These are phyloP conservation scores for Metschnikowia gruessii DNA, from an alignment of 805 yeast genomes.

Conservation along the genomic window DNA sequence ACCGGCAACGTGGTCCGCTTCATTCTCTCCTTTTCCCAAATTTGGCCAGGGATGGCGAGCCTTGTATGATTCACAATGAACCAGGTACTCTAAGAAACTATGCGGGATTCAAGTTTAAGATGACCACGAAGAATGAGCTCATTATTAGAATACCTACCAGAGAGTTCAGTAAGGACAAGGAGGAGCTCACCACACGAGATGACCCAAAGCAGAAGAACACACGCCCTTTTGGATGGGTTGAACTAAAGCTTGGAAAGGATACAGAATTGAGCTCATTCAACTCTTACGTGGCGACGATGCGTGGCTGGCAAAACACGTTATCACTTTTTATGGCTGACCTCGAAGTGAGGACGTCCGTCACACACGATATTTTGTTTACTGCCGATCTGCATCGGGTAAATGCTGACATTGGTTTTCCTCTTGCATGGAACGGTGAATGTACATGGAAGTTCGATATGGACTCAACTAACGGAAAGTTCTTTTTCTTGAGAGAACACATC, in stretches of 20 bases:
- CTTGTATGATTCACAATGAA: constrained; percentile 18
- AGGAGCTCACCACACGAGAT: constrained; percentile 14
- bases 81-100: constrained; percentile 56
- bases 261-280: constrained; percentile 48
- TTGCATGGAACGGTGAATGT: constrained; percentile 78
- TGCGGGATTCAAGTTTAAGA: constrained; percentile 52
- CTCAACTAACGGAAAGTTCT: constrained; percentile 55
- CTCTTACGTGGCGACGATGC: constrained; percentile 54
- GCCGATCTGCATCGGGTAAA: constrained; percentile 56
- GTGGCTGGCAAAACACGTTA: constrained; percentile 53
- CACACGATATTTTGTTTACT: constrained; percentile 73
- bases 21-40: constrained; percentile 69
- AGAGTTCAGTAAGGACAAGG: constrained; percentile 74
- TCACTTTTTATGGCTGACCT: constrained; percentile 47
- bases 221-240: constrained; percentile 88
- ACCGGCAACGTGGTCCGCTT: constrained; percentile 69
- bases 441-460: constrained; percentile 60
- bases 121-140: constrained; percentile 62
- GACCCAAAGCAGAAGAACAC: constrained; percentile 13
- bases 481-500: constrained; percentile 78
- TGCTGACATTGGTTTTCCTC: constrained; percentile 65
- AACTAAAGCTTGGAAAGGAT: constrained; percentile 55
- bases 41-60: constrained; percentile 52
- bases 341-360: constrained; percentile 78
- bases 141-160: constrained; percentile 76